Conservation (phyloP, 2,329 filamentous ascomycete species). For the Fusarium subglutinans region DNA sequence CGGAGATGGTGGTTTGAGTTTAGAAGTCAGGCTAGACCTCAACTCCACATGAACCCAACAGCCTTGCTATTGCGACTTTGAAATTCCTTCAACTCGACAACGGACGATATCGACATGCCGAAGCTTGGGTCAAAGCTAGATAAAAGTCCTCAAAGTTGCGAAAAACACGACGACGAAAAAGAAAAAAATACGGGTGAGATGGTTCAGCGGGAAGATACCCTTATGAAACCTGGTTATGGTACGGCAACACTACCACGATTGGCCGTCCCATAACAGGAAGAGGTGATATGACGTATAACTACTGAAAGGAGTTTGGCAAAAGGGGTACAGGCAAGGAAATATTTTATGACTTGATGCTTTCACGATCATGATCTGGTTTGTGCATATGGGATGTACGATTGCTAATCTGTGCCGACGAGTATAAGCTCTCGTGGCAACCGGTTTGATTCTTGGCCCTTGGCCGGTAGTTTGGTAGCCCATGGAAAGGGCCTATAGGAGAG, state of each 20-base stretch:
- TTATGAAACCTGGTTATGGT: background rate
- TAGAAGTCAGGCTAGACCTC: background rate
- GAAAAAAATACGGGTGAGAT: background rate
- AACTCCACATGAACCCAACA: background rate
- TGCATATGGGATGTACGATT: background rate
- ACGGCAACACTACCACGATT: background rate
- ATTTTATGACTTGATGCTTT: constrained; percentile 29
- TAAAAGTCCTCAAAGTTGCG: background rate
- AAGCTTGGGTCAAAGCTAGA: background rate
- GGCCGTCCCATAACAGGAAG: background rate
- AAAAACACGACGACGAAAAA: background rate
- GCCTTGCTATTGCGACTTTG: constrained; percentile 5
- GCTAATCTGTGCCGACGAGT: background rate
- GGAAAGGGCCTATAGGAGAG: background rate
- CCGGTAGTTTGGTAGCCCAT: background rate
- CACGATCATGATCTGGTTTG: constrained; percentile 7
- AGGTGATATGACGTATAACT: background rate
- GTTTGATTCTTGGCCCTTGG: background rate
- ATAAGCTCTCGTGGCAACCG: background rate
- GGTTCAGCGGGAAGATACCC: background rate
- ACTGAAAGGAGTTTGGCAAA: background rate
- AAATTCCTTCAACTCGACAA: constrained; percentile 8
- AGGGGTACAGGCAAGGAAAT: background rate
- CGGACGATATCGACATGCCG: background rate
- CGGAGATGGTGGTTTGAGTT: background rate